A percentile compares a stretch with the other conserved stretches of the same genome.
These are phyloP conservation scores for Fabrea salina DNA, from an alignment of 169 alveolate genomes.

Conservation along the genomic window DNA sequence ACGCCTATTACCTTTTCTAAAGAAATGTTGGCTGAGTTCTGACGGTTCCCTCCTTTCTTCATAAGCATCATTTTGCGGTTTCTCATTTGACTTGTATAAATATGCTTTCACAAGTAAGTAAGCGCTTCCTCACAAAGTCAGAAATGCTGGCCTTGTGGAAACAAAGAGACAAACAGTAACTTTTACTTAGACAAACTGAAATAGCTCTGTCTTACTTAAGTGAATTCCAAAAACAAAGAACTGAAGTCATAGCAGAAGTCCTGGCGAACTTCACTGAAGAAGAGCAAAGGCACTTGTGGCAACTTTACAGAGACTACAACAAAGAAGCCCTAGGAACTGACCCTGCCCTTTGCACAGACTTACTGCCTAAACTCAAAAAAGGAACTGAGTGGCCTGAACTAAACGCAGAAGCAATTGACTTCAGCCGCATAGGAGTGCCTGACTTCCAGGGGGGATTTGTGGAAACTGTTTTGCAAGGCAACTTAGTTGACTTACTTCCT, in stretches of 20 bases:
- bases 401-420: too few relatives aligned
- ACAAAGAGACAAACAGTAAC: too few relatives aligned
- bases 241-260: background rate
- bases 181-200: background rate
- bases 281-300: background rate
- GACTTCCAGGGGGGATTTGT: slow-evolving; percentile 29
- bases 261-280: slow-evolving; percentile 4
- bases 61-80: background rate
- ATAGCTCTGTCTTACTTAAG: background rate
- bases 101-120: too few relatives aligned
- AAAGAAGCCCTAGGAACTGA: slow-evolving; percentile 1
- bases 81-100: too few relatives aligned
- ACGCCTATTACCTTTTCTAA: slow-evolving; percentile 46
- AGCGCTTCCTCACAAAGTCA: too few relatives aligned
- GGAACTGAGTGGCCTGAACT: background rate
- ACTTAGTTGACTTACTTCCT: background rate
- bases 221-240: background rate
- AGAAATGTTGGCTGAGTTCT: background rate
- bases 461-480: slow-evolving; percentile 16
- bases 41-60: background rate
- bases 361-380: background rate
- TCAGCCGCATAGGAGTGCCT: too few relatives aligned
- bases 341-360: background rate
- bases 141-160: too few relatives aligned
- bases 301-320: background rate